Percentiles rank a stretch among this genome's conserved stretches.
Conservation (phyloP, 306 rosid species). For the Inga leiocalycina region DNA sequence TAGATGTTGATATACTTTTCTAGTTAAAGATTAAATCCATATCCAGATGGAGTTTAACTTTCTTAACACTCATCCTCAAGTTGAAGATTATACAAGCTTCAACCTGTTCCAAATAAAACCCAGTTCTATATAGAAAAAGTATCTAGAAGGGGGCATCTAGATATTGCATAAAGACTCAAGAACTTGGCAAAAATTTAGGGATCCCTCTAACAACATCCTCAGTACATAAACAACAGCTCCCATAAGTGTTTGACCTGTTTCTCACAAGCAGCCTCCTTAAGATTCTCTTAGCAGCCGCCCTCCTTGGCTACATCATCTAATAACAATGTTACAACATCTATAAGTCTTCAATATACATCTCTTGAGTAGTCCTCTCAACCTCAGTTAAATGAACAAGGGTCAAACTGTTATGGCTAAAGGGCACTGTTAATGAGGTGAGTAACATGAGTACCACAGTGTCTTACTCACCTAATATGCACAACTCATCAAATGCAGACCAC, state of each 20-base stretch:
- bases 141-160: background rate
- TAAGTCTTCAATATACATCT: background rate
- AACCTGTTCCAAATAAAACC: background rate
- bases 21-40: background rate
- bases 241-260: background rate
- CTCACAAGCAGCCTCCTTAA: background rate
- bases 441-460: background rate
- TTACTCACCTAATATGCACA: constrained; percentile 85
- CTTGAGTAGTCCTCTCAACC: background rate
- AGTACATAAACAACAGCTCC: background rate
- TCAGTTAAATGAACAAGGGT: background rate
- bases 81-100: background rate
- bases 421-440: constrained; percentile 23
- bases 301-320: background rate
- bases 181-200: background rate
- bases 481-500: constrained; percentile 93
- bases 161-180: background rate
- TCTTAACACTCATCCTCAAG: background rate
- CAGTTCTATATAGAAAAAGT: background rate
- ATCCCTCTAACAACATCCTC: background rate
- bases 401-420: background rate
- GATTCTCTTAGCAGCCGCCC: background rate
- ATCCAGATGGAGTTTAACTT: background rate
- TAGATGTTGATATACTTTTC: background rate
- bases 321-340: background rate